A percentile compares a stretch with the other conserved stretches of the same genome.
Conservation (phyloP, 306 rosid species). For the Phaseolus lunatus region DNA sequence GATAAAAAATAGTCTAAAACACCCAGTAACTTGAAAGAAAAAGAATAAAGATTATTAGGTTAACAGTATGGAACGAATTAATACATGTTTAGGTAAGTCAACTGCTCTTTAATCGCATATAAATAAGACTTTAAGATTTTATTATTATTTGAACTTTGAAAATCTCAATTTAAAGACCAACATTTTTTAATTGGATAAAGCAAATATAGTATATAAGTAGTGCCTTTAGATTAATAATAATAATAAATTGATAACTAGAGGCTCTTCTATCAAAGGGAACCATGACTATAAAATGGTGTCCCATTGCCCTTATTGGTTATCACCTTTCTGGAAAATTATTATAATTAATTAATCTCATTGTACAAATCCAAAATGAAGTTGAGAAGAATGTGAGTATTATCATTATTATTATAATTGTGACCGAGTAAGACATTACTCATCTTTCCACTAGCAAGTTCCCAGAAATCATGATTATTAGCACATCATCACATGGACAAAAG, state of each 20-base stretch:
- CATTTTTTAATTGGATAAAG: not conserved
- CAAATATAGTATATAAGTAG: not conserved
- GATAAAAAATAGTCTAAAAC: no score
- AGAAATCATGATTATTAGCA: slow-evolving; percentile 19
- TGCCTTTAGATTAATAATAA: not conserved
- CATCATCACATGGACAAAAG: slow-evolving; percentile 17
- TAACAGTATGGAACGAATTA: no score
- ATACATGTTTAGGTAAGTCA: no score
- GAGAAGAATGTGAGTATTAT: not conserved
- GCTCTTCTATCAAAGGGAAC: not conserved
- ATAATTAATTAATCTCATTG: not conserved
- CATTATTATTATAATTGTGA: not conserved
- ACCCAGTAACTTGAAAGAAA: no score
- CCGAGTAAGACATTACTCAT: slow-evolving; percentile 39
- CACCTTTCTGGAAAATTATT: not conserved
- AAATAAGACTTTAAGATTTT: not conserved
- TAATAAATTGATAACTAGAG: not conserved
- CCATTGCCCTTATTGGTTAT: not conserved
- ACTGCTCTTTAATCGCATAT: not conserved
- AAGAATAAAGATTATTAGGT: no score
- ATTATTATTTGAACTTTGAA: not conserved
- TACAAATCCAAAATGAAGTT: not conserved
- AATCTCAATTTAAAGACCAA: not conserved
- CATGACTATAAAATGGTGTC: not conserved
- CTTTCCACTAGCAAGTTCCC: slow-evolving; percentile 25